Evolutionary conservation across 2,329 filamentous ascomycete genomes (phyloP).

Genomic region (Botryotinia narcissicola): DNA sequence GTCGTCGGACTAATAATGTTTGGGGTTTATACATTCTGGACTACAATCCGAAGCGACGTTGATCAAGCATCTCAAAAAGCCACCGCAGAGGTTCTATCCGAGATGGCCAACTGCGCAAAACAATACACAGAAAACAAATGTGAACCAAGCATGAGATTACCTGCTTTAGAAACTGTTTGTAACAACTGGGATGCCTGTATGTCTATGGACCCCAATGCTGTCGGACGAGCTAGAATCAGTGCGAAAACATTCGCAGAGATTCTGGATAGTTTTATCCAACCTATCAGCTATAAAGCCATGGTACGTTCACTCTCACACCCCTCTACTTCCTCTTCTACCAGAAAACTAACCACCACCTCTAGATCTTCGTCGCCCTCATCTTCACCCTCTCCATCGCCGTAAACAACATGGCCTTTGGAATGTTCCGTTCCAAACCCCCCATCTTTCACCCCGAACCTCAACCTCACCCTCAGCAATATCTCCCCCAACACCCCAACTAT

Average conservation of each 20-base stretch:
- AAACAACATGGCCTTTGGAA: conserved; percentile 50
- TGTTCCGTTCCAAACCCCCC: conserved; percentile 33
- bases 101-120: conserved; percentile 77
- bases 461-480: conserved; percentile 31
- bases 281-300: conserved; percentile 82
- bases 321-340: not conserved
- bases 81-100: conserved; percentile 66
- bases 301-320: conserved; percentile 43
- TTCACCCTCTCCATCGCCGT: conserved; percentile 49
- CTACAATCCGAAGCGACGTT: conserved; percentile 36
- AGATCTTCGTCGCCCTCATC: conserved; percentile 53
- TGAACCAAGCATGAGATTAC: conserved; percentile 61
- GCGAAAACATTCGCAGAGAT: conserved; percentile 89
- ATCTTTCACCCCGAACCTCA: conserved; percentile 29
- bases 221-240: conserved; percentile 77
- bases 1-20: conserved; percentile 47
- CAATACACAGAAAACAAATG: conserved; percentile 78
- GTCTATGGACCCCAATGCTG: conserved; percentile 73
- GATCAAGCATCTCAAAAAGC: conserved; percentile 53
- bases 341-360: not conserved
- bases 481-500: conserved; percentile 25
- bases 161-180: conserved; percentile 71
- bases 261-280: conserved; percentile 88
- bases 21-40: conserved; percentile 35
- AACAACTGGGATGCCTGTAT: conserved; percentile 84